Base-by-base conservation (phyloP, 2,329 filamentous ascomycete genomes). In the Penicillium sp. region DNA sequence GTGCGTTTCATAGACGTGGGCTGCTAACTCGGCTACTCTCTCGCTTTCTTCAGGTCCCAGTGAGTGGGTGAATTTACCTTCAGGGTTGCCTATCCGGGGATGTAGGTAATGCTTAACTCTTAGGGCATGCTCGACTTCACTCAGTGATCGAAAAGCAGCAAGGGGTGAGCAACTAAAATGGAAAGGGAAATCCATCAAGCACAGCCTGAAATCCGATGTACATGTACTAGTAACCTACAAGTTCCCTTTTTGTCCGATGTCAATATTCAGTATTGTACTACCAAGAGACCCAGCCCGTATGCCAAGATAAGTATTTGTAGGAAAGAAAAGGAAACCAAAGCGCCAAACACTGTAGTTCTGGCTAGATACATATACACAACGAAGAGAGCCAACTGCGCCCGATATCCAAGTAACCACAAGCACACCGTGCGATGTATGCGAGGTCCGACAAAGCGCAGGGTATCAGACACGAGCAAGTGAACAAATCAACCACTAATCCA, bases 401-500 rank as follows among this genome's bases (percentile, higher is more conserved):
- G 19, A 27, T n/a, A 35, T 19, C 50, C 7, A 36, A 19, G 21
- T 25, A 33, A n/a, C 19, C 21, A 43, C 7, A 10, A 33, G 6
- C 27, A n/a, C 8, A 29, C n/a, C 10, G 19, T 42, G 13, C 25
- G 19, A 33, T 45, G 1, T 27, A 45, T 27, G 31, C 4, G 5
- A 19, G 10, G 4, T 10, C 17, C 10, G 12, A 35, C 2, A 52
- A 25, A 44, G 6, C 10, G 9, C 6, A 19, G 29, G 25, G 10
- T n/a, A 33, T 35, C 15, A n/a, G 9, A 13, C 7, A 19, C 17
- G n/a, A 27, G 41, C 6, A 33, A 35, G 13, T 19, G 12, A 49
- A 39, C 10, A 31, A 49, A 29, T 66, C 62, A 96, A 58, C 89
- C 88, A 48, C 85, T 88, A 85, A 97, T 88, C 94, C 93, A 97